Evolutionary conservation across 2,329 filamentous ascomycete species (phyloP), one percentile per base, ranked within the genome.

Genomic region (Aspergillus puulaauensis): DNA sequence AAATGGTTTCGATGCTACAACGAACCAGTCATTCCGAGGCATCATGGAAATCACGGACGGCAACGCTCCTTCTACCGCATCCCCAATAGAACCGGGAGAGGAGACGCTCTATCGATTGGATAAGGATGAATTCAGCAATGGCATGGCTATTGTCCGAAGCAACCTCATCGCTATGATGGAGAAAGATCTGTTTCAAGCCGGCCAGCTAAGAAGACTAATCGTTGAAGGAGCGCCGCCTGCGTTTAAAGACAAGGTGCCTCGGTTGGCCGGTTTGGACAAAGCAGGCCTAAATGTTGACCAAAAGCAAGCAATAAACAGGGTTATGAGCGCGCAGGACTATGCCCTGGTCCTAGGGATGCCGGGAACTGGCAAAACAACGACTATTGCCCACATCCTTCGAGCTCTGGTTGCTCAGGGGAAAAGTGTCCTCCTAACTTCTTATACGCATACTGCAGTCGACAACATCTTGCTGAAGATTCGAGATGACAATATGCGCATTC

Each of bases 271-370:
- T 6, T 66, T 75, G 24, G 76, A 74, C 37, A 82, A 85, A 52
- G 83, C 84, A 61, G 84, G 80, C 52, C 85, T 99, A 65, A 99
- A 99, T 64, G 81, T 90, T 9, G 95, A 98, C 70, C 95, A 99
- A 73, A 87, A 83, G 68, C 83, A 82, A 57, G 95, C 95, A 0
- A 92, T 99, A 52, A 85, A 91, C 65, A 98, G 97, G 74, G 93
- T 99, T 40, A 96, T 99, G 89, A 91, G 89, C 68, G 93, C 95
- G 3, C 85, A 90, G 65, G 93, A 99, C 76, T 99, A 98, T 73
- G 93, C 95, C 7, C 82, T 99, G n/a, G 93, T 99, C 12, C 84
- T 99, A 19, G 95, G 95, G 27, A 99, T 99, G 95, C 95, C 95
- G 2, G 95, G 95, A 7, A 99, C 95, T 0, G 95, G 95, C 57